A percentile compares a stretch with the other conserved stretches of the same genome.
These are phyloP conservation scores for Quercus rubra DNA, from an alignment of 306 rosid species.

Conservation along the genomic window DNA sequence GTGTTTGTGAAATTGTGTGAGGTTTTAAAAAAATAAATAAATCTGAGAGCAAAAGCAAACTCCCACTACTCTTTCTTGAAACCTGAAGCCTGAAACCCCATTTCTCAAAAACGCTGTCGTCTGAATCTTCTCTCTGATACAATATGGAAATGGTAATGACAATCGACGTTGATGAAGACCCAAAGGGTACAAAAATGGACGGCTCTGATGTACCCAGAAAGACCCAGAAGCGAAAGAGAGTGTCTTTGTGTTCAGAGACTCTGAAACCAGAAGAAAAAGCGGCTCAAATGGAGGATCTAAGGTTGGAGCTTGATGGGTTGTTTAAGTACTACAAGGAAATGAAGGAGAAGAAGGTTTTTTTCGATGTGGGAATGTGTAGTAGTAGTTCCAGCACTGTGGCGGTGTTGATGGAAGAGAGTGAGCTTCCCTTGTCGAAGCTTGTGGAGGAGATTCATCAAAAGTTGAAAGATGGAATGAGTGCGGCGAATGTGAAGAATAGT, in stretches of 20 bases:
- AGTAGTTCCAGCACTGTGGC: constrained; percentile 44
- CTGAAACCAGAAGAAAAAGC: constrained; percentile 45
- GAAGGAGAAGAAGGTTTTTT: constrained; percentile 31
- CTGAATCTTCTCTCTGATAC: too few species aligned
- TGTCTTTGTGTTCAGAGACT: constrained; percentile 5
- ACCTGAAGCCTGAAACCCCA: too few species aligned
- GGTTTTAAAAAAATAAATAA: too few species aligned
- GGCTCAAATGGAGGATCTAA: constrained; percentile 35
- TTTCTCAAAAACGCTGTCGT: too few species aligned
- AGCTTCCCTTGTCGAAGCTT: constrained; percentile 68
- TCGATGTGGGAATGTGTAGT: constrained; percentile 36
- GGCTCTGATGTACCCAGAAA: constrained; percentile 30
- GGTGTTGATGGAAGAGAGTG: constrained; percentile 73
- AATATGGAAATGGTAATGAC: background rate
- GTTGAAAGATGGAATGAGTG: constrained; percentile 21
- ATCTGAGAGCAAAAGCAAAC: too few species aligned
- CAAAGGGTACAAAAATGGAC: constrained; percentile 25
- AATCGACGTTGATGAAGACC: constrained; percentile 23
- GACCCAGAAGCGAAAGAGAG: constrained; percentile 62
- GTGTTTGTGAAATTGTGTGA: too few species aligned
- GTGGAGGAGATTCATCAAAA: constrained; percentile 53
- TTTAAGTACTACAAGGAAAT: constrained; percentile 52
- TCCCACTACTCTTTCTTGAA: too few species aligned
- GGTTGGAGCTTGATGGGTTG: constrained; percentile 55
- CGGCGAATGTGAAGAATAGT: constrained; percentile 62